Percentiles rank a stretch among this genome's conserved stretches.
phyloP scores from a whole-genome alignment of 805 yeast species.

The Metschnikowia santaceciliae region DNA sequence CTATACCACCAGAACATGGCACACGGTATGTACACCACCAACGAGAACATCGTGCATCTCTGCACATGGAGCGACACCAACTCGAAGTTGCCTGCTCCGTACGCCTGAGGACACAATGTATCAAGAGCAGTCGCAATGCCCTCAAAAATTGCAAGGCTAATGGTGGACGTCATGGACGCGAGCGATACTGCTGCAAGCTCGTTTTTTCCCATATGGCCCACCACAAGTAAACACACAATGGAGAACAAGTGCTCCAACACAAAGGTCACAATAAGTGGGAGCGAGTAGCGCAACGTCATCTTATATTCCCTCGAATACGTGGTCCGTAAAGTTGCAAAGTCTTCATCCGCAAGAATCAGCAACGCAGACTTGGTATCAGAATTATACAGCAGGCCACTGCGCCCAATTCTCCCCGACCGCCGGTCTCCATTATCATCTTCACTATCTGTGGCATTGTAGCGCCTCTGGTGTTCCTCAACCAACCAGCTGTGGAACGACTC shows the following conservation, averaged over 20 bases:
- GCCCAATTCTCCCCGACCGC: conserved; percentile 2
- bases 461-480: conserved; percentile 39
- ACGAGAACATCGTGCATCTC: conserved; percentile 32
- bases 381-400: conserved; percentile 1
- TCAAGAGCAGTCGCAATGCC: conserved; percentile 46
- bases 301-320: conserved; percentile 23
- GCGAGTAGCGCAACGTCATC: conserved; percentile 29
- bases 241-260: conserved; percentile 42
- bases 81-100: conserved; percentile 40
- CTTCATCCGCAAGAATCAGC: conserved; percentile 22
- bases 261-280: conserved; percentile 41
- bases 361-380: conserved; percentile 9
- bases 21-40: conserved; percentile 36
- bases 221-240: conserved; percentile 40
- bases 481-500: conserved; percentile 43
- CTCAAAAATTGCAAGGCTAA: conserved; percentile 42
- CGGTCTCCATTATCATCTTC: conserved; percentile 12
- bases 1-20: conserved; percentile 41
- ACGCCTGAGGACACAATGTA: conserved; percentile 44
- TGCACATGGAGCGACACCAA: conserved; percentile 37
- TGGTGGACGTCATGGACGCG: conserved; percentile 43
- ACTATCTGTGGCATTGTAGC: conserved; percentile 24
- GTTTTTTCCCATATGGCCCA: conserved; percentile 42
- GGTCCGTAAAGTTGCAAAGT: conserved; percentile 31
- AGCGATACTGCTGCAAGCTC: conserved; percentile 45